Conservation (phyloP, 139 green algal genomes). For the Chlamydomonas schloesseri region DNA sequence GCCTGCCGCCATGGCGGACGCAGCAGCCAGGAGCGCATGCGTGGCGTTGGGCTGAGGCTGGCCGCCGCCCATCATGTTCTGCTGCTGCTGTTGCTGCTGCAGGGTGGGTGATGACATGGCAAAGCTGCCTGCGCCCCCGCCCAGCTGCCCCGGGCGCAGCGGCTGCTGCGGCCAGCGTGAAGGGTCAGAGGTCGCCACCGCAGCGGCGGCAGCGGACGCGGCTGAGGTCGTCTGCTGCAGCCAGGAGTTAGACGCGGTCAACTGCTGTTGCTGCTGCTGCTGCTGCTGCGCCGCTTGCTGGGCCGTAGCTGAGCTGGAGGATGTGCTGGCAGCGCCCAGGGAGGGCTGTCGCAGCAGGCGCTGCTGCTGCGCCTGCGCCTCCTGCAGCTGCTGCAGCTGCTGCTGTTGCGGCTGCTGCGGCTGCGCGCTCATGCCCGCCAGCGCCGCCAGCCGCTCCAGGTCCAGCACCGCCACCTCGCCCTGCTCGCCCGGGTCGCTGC, state of each 20-base stretch:
- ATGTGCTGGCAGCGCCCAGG: background rate
- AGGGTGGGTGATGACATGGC: background rate
- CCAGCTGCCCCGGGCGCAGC: too few species aligned
- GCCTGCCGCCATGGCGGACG: too few species aligned
- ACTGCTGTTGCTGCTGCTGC: background rate
- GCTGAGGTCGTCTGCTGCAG: background rate
- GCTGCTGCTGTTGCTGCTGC: slow-evolving; percentile 1
- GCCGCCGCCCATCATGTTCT: background rate
- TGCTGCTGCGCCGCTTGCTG: too few species aligned
- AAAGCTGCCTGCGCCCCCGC: too few species aligned
- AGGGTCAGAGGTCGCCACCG: background rate
- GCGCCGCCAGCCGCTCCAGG: background rate
- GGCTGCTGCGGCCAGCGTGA: background rate
- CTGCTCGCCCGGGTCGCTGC: too few species aligned
- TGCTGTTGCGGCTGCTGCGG: background rate
- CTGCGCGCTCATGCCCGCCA: background rate
- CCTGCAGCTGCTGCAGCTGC: background rate
- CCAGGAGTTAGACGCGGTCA: background rate
- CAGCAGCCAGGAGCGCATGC: too few species aligned
- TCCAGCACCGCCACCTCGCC: slow-evolving; percentile 11
- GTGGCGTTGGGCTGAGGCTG: background rate
- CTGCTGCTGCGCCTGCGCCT: slow-evolving; percentile 2
- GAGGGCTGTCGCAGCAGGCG: background rate
- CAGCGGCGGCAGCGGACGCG: too few species aligned
- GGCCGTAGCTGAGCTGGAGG: background rate